Percentiles rank a stretch among this genome's conserved stretches.
Evolutionary conservation across 805 yeast species (phyloP).

Genomic region (Starmerella tilneyi): DNA sequence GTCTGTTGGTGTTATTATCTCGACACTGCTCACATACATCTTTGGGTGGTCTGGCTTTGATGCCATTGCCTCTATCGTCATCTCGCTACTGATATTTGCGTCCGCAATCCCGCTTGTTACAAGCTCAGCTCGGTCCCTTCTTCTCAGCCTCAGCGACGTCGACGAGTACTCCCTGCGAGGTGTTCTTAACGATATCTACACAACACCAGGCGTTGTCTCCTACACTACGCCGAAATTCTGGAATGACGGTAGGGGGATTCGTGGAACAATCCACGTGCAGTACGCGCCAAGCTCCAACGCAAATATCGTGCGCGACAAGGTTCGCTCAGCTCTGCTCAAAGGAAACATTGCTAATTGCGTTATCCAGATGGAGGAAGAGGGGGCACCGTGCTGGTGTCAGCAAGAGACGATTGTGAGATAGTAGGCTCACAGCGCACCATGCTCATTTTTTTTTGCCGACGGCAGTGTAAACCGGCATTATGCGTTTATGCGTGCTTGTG

Average conservation of each 20-base stretch:
- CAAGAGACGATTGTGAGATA: neutral
- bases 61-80: constrained; percentile 82
- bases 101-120: constrained; percentile 78
- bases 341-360: constrained; percentile 45
- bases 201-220: constrained; percentile 69
- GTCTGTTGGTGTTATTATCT: constrained; percentile 90
- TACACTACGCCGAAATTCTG: constrained; percentile 88
- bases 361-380: constrained; percentile 59
- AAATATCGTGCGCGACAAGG: constrained; percentile 48
- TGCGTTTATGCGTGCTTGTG: neutral
- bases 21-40: constrained; percentile 64
- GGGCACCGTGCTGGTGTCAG: constrained; percentile 61
- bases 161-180: constrained; percentile 56
- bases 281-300: constrained; percentile 54
- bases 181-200: constrained; percentile 55
- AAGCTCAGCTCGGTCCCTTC: constrained; percentile 64
- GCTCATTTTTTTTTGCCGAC: too few relatives aligned
- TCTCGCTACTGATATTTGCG: constrained; percentile 65
- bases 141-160: constrained; percentile 49
- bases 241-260: constrained; percentile 48
- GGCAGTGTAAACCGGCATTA: neutral
- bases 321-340: constrained; percentile 43
- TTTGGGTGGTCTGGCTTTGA: constrained; percentile 76
- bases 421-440: neutral
- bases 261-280: constrained; percentile 80